These are phyloP conservation scores for Zoysia matrella DNA, from an alignment of 202 grass and related monocot genomes.

Conservation along the genomic window DNA sequence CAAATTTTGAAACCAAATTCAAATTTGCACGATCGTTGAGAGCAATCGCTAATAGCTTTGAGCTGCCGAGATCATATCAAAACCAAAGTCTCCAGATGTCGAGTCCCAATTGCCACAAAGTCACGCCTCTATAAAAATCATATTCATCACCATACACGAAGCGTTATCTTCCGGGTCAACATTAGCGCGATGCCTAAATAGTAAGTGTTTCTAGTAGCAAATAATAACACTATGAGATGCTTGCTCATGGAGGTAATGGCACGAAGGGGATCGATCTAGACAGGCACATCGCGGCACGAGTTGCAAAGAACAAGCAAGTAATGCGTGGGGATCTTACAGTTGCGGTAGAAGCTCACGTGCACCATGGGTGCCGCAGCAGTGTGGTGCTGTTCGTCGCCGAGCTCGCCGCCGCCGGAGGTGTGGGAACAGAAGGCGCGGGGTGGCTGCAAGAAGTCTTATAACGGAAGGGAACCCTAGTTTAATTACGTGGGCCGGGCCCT, in stretches of 20 bases:
- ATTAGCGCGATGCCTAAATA: too few relatives aligned
- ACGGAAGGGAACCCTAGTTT: constrained; percentile 47
- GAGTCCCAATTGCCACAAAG: neutral
- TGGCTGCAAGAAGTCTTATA: constrained; percentile 9
- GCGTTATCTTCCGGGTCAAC: neutral
- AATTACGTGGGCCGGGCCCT: neutral
- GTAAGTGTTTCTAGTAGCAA: neutral
- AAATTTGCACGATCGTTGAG: too few relatives aligned
- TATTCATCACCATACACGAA: neutral
- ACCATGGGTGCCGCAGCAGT: constrained; percentile 53
- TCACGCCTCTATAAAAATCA: too few relatives aligned
- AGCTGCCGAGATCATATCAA: neutral
- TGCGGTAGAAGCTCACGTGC: constrained; percentile 78
- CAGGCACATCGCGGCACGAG: too few relatives aligned
- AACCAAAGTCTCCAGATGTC: neutral
- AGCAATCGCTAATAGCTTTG: neutral
- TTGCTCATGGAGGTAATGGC: neutral
- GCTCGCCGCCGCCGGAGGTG: constrained; percentile 26
- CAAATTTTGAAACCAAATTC: neutral
- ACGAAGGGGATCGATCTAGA: neutral
- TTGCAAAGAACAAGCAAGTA: neutral
- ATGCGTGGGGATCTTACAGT: constrained; percentile 50
- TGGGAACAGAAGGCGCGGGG: constrained; percentile 17
- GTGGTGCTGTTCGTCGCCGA: neutral
- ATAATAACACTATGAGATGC: too few relatives aligned